Conservation (phyloP, 352 stramenopile species). For the Globisporangium lucens region DNA sequence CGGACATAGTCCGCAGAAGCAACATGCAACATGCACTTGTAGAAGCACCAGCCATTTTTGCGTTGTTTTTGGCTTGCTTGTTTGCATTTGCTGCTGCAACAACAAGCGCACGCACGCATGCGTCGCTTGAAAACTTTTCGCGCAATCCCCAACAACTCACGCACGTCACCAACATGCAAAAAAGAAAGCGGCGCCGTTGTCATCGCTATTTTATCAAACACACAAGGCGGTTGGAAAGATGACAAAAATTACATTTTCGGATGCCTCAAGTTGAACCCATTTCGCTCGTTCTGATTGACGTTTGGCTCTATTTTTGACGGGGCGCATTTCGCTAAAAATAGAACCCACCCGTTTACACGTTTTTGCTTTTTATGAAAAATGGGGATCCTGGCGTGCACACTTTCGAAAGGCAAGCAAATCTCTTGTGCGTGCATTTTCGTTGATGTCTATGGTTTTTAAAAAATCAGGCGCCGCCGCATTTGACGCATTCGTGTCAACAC, state of each 20-base stretch:
- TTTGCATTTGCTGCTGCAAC: too few relatives aligned
- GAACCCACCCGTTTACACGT: not conserved
- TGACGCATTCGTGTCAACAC: not conserved
- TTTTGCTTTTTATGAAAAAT: not conserved
- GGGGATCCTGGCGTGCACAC: constrained; percentile 2
- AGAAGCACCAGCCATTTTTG: too few relatives aligned
- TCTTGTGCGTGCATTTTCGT: too few relatives aligned
- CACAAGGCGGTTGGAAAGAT: too few relatives aligned
- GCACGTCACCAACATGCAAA: not conserved
- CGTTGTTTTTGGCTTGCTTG: too few relatives aligned
- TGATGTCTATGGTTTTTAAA: too few relatives aligned
- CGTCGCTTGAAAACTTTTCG: not conserved
- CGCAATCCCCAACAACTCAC: not conserved
- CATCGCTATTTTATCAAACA: too few relatives aligned
- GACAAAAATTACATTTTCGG: too few relatives aligned
- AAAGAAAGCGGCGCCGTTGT: not conserved
- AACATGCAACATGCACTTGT: too few relatives aligned
- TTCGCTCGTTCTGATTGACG: constrained; percentile 10
- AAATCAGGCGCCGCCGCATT: not conserved
- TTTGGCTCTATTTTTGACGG: not conserved
- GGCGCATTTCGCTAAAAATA: not conserved
- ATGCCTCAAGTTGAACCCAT: constrained; percentile 6
- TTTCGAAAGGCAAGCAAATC: too few relatives aligned
- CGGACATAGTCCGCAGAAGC: not conserved
- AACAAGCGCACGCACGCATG: not conserved